Evolutionary conservation across 495 filamentous ascomycete species (phyloP).

Genomic region (Lindgomyces ingoldianus): DNA sequence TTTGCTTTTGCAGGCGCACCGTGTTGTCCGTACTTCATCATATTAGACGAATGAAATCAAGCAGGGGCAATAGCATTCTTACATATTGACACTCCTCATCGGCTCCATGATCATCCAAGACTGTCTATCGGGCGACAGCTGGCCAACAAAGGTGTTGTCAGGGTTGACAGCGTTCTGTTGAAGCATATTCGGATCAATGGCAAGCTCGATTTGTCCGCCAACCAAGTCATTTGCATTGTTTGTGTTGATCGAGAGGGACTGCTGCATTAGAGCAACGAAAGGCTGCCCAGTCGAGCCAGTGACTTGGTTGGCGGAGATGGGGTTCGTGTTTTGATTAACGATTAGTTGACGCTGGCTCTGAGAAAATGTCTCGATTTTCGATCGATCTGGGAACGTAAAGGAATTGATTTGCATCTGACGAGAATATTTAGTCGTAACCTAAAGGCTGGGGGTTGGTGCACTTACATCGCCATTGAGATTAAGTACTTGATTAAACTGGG

Average conservation of each 20-base stretch:
- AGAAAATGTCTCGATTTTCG: constrained; percentile 39
- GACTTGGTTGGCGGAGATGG: constrained; percentile 37
- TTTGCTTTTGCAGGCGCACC: constrained; percentile 36
- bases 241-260: constrained; percentile 35
- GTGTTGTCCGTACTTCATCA: constrained; percentile 30
- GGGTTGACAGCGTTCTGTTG: constrained; percentile 28
- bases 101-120: constrained; percentile 38
- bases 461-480: constrained; percentile 44
- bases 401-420: constrained; percentile 38
- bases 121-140: constrained; percentile 37
- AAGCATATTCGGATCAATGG: constrained; percentile 33
- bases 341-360: constrained; percentile 40
- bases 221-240: constrained; percentile 40
- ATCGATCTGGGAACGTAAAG: constrained; percentile 36
- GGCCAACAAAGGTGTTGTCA: constrained; percentile 39
- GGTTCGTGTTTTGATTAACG: constrained; percentile 38
- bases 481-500: constrained; percentile 40
- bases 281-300: constrained; percentile 38
- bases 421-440: background rate
- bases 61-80: background rate
- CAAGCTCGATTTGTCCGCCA: constrained; percentile 39
- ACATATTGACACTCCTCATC: constrained; percentile 37
- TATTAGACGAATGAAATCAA: background rate
- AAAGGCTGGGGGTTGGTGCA: background rate
- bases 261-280: constrained; percentile 37